Evolutionary conservation across 768 basidiomycete species (phyloP), one percentile per base, ranked within the genome.

Genomic region (Amanita polypyramis): DNA sequence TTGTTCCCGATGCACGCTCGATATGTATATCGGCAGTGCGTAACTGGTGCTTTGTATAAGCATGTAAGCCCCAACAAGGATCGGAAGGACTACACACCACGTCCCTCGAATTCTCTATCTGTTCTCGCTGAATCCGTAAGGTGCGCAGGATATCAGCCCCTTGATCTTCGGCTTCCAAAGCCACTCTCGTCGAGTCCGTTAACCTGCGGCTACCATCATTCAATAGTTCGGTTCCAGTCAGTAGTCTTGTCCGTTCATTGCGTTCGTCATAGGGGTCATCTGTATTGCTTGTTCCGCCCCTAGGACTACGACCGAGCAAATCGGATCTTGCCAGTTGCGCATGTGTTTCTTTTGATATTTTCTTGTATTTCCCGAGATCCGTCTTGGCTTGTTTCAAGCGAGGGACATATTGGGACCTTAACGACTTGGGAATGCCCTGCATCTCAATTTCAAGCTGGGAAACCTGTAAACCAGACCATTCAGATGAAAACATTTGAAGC

Each of bases 401-500:
- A 9, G 71, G 58, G 47, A 78, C 72, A 59, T 91, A 92, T 30
- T 77, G 77, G 0, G 77, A 57, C 51, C 82, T 75, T 59, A 95
- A 75, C 17, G 87, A 90, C 58, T 85, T 76, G 0, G 92, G 91
- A 60, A 95, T 92, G 1, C 88, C 89, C 51, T 90, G 91, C 8
- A 93, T 80, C 64, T 96, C 93, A 35, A 93, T 76, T 63, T 95
- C 91, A 73, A 97, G 87, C 70, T 95, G 93, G 33, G 89, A 89
- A 49, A 96, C 73, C 92, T 96, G 57, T 11, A 29, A 29, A 27
- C 25, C 34, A 47, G 51, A 11, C 17, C 48, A 25, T 10, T 42
- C 45, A 19, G 41, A 43, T 3, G 4, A 4, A 38, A 4, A 10
- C 6, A 41, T 29, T 17, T 17, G 21, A 35, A 7, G 7, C 2